These are phyloP conservation scores for Thymus quinquecostatus DNA, from an alignment of 257 asterid genomes.

Conservation along the genomic window DNA sequence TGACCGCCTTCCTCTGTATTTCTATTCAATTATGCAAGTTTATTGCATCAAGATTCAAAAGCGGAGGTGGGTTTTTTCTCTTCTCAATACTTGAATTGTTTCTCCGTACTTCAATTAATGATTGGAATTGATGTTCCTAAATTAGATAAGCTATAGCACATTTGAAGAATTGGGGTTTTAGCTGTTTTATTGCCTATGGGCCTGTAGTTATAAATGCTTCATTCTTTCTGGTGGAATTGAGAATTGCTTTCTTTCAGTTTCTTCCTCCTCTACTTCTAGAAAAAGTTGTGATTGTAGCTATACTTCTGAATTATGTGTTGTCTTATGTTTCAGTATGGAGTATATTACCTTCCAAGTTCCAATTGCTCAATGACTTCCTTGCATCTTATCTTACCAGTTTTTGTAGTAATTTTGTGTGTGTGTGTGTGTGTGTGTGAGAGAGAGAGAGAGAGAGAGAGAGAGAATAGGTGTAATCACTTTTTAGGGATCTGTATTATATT, in stretches of 20 bases:
- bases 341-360: too few species aligned
- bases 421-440: not conserved
- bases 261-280: not conserved
- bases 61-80: conserved; percentile 25
- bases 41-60: conserved; percentile 20
- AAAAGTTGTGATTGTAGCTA: not conserved
- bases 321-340: not conserved
- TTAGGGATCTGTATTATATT: conserved; percentile 11
- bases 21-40: not conserved
- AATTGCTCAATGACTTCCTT: not conserved
- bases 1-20: not conserved
- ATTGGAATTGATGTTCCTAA: not conserved
- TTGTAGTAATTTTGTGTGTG: conserved; percentile 3
- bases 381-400: not conserved
- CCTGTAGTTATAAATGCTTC: not conserved
- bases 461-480: not conserved
- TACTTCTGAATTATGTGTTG: not conserved
- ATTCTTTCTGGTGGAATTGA: conserved; percentile 12
- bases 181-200: not conserved
- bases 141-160: conserved; percentile 1
- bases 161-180: conserved; percentile 10
- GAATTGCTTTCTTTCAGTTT: not conserved
- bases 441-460: not conserved
- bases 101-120: not conserved
- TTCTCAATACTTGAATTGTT: not conserved